Evolutionary conservation across 2,329 filamentous ascomycete genomes (phyloP), one percentile per base, ranked within the genome.

Genomic region (Rugonectria rugulosa): DNA sequence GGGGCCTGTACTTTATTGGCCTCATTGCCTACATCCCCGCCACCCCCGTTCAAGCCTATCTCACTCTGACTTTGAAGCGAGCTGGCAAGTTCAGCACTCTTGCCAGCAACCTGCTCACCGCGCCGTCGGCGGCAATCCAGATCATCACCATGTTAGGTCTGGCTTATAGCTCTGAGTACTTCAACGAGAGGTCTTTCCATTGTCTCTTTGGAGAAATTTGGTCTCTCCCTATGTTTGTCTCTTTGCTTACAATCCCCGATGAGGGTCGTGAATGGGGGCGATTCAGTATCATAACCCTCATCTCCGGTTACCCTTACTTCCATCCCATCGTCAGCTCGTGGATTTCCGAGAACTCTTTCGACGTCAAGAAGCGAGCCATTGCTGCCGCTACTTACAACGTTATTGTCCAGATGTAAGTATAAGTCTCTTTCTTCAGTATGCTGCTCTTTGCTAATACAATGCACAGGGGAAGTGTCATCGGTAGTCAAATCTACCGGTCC

Each of bases 91-190:
- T 86, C 72, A 72, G 72, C 43, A 84, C 83, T 2, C 83, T 89
- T 65, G 72, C 84, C 26, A 82, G 81, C 23, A 89, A 88, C 61
- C 75, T 90, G 57, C 77, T 89, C 19, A 84, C 84, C 1, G 87
- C 88, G 12, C 84, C 84, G 0, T 79, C 82, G 1, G 81, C 81
- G 14, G 76, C 75, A 0, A 69, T 86, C 2, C 84, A 85, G 66
- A 85, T 87, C 56, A 51, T 84, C 42, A 83, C 83, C 38, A 79
- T 87, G 70, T 67, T 86, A 14, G 67, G 74, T 2, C 76, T 83
- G 55, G 81, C 84, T 0, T 83, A 76, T 71, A 74, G 81, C 40
- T 83, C 80, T 6, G 81, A 86, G 52, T 75, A 79, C 53, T 81
- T 84, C 59, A 80, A 84, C 56, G 77, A 84, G 64, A 75, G 82